phyloP scores from a whole-genome alignment of 176 grass and related monocot species.

The Oryza punctata region DNA sequence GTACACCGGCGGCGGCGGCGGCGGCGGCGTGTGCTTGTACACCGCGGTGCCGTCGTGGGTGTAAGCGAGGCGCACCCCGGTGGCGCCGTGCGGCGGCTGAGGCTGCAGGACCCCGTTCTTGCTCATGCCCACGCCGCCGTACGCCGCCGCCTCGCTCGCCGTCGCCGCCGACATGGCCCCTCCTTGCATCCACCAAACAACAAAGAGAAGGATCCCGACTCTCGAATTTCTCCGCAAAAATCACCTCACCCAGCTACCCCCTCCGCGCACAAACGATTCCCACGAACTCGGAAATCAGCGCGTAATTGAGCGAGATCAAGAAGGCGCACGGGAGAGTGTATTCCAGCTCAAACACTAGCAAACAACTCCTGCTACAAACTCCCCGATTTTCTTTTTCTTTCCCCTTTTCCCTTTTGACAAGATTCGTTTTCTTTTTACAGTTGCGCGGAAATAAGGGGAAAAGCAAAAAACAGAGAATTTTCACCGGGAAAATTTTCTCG shows the following conservation, averaged over 20 bases:
- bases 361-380: conserved; percentile 6
- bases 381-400: neutral
- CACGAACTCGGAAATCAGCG: neutral
- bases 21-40: conserved; percentile 20
- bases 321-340: neutral
- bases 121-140: conserved; percentile 31
- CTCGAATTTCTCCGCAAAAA: conserved; percentile 4
- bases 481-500: neutral
- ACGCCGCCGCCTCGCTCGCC: conserved; percentile 25
- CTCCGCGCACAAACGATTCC: neutral
- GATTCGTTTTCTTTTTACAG: conserved; percentile 28
- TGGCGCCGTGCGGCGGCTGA: conserved; percentile 21
- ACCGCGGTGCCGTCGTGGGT: conserved; percentile 30
- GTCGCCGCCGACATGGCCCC: conserved; percentile 41
- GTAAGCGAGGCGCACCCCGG: conserved; percentile 25
- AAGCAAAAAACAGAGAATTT: neutral
- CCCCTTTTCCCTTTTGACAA: neutral
- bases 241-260: neutral
- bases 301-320: conserved; percentile 26
- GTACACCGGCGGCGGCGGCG: neutral
- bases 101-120: conserved; percentile 31
- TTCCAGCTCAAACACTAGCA: neutral
- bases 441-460: neutral
- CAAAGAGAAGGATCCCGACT: neutral
- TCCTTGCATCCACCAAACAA: conserved; percentile 12